Evolutionary conservation across 1,139 yeast species (phyloP), one percentile per base, ranked within the genome.

Genomic region (Yamadazyma friedrichii): DNA sequence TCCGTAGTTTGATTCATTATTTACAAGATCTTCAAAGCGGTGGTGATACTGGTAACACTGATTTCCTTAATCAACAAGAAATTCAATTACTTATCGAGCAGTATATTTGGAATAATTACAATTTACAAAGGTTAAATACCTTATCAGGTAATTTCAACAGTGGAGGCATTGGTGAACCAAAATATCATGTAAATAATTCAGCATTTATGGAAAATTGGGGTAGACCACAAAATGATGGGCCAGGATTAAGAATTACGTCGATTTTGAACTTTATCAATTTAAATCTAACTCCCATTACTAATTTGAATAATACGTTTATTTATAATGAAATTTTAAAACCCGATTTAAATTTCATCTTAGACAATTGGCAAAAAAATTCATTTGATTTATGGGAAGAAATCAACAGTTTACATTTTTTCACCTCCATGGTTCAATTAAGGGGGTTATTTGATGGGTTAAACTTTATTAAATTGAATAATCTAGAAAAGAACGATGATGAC

Each of bases 301-400:
- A 40, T 11, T 45, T 51, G 31, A 55, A 62, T 39, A 47, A 47
- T 6, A 50, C 65, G 15, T 62, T 58, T 39, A 59, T 84, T 31
- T 84, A 77, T 55, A 50, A 66, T 9, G 65, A 76, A 27, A 67
- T 88, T 9, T 54, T 91, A 16, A 79, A 78, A 53, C 83, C 84
- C 2, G 98, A 93, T 63, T 74, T 91, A 53, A 64, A 70, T 37
- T 93, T 82, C 52, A 74, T 86, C 15, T 54, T 75, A 24, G 55
- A 62, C n/a, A 71, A 76, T 52, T 91, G 97, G 97, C 53, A 65
- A 9, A 57, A 64, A 17, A 61, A 65, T 3, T 84, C 89, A 12
- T 93, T 87, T 64, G 98, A 93, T 62, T 67, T 91, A 39, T 93
- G 98, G 98, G 98, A 93, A 64, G 98, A 93, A 61, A 68, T 86